A percentile compares a stretch with the other conserved stretches of the same genome.
Conservation (phyloP, 1,284 basidiomycete species). For the Anthracocystis panici-leucophaei region DNA sequence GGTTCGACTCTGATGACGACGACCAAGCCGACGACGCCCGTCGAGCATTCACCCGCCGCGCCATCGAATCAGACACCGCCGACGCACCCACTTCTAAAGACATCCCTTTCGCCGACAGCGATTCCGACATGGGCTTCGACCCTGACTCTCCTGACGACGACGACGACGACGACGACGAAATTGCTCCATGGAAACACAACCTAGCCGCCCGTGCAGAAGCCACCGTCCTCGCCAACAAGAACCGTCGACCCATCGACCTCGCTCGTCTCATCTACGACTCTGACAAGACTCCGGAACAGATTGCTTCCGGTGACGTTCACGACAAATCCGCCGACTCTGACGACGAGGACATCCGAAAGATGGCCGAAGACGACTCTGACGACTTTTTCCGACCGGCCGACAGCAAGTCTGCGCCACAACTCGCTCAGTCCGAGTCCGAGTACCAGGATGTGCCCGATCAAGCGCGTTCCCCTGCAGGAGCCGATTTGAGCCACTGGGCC, state of each 20-base stretch:
- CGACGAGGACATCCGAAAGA: conserved; percentile 30
- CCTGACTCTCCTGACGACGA: conserved; percentile 29
- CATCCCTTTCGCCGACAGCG: conserved; percentile 67
- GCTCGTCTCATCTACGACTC: conserved; percentile 87
- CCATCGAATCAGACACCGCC: conserved; percentile 29
- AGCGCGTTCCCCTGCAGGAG: conserved; percentile 75
- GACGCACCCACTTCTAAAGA: conserved; percentile 49
- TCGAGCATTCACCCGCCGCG: conserved; percentile 31
- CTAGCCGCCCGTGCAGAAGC: conserved; percentile 76
- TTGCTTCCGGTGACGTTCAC: conserved; percentile 73
- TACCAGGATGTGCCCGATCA: conserved; percentile 76
- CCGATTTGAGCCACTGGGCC: conserved; percentile 79
- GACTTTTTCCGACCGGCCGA: conserved; percentile 79
- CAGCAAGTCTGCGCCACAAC: conserved; percentile 65
- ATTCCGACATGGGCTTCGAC: conserved; percentile 66
- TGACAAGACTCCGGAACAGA: conserved; percentile 78
- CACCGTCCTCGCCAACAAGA: conserved; percentile 69
- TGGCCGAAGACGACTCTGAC: conserved; percentile 73
- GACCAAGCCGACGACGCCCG: conserved; percentile 46
- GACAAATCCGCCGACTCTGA: conserved; percentile 22
- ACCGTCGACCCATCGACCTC: conserved; percentile 75
- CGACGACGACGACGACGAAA: conserved; percentile 55
- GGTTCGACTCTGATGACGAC: conserved; percentile 57
- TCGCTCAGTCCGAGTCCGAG: conserved; percentile 41
- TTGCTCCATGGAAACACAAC: conserved; percentile 82